These are phyloP conservation scores for Erodium trifolium DNA, from an alignment of 441 rosid species.

Conservation along the genomic window DNA sequence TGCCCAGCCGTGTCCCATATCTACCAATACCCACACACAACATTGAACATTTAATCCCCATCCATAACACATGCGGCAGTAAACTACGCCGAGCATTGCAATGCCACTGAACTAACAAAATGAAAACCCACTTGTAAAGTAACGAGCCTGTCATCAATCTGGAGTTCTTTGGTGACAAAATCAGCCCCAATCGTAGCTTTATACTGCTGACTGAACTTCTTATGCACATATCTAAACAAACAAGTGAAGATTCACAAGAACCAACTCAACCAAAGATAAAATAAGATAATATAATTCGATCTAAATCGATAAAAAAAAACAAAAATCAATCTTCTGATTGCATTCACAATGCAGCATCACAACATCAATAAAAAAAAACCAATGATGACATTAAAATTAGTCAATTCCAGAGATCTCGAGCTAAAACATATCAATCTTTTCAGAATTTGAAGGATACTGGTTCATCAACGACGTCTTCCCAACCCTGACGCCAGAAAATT, in stretches of 20 bases:
- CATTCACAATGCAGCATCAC: not conserved
- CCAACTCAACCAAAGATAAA: not conserved
- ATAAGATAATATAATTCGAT: slow-evolving; percentile 5
- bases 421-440: not conserved
- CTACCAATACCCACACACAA: slow-evolving; percentile 22
- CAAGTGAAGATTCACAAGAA: not conserved
- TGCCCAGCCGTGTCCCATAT: slow-evolving; percentile 99
- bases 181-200: slow-evolving; percentile 98
- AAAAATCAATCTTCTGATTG: not conserved
- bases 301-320: not conserved
- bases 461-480: slow-evolving; percentile 99
- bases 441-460: slow-evolving; percentile 61
- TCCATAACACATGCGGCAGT: not conserved
- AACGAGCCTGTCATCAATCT: slow-evolving; percentile 76
- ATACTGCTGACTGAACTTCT: slow-evolving; percentile 87
- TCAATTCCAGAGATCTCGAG: slow-evolving; percentile 2
- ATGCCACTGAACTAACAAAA: not conserved
- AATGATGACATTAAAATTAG: not conserved
- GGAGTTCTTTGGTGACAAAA: slow-evolving; percentile 92
- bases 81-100: no score
- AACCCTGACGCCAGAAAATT: slow-evolving; percentile 44
- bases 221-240: slow-evolving; percentile 68
- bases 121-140: slow-evolving; percentile 60
- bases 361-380: not conserved
- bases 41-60: not conserved